Base-by-base conservation (phyloP, 768 basidiomycete genomes). In the Calocybe cyanea region DNA sequence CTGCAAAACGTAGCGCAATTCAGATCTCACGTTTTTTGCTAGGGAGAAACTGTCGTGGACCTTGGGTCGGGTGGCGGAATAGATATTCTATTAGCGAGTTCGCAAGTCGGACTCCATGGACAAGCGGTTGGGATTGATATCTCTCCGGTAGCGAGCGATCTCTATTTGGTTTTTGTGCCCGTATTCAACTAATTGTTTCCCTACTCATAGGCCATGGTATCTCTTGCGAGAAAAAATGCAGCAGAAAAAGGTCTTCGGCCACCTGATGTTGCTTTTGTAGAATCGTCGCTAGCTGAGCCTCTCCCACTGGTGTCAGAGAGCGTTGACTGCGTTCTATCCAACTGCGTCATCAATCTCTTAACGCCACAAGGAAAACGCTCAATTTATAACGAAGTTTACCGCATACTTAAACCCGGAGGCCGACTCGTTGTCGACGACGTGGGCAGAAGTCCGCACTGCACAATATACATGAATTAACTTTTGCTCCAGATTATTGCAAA, bases 1-100 rank as follows among this genome's bases (percentile, higher is more conserved):
- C n/a, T n/a, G n/a, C n/a, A n/a, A 57, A 38, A n/a, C 5, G 41
- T 10, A 6, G 34, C 7, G 45, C 13, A 20, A 35, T 21, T 14
- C 14, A 39, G 30, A 10, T 13, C 7, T 15, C 15, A 20, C 9
- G 8, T 13, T 21, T 11, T 28, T n/a, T n/a, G 23, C 15, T 48
- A 80, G 79, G 80, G 80, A 36, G 80, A 83, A 60, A 64, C 57
- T 0, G 71, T 81, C 3, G 56, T 83, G 1, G 76, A 83, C 56
- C 65, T 83, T 6, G 81, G 80, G 7, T 77, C 71, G 2, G 79
- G 81, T 1, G 77, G 71, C 1, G 81, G 81, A 0, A 63, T 78
- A 9, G 78, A 82, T 49, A 65, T 81, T 23, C 70, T 83, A 40
- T 65, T 80, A 8, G 75, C 79, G 0, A 78, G 77, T 2, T 43